Base-by-base conservation (phyloP, 306 rosid species). In the Rosa multiflora region DNA sequence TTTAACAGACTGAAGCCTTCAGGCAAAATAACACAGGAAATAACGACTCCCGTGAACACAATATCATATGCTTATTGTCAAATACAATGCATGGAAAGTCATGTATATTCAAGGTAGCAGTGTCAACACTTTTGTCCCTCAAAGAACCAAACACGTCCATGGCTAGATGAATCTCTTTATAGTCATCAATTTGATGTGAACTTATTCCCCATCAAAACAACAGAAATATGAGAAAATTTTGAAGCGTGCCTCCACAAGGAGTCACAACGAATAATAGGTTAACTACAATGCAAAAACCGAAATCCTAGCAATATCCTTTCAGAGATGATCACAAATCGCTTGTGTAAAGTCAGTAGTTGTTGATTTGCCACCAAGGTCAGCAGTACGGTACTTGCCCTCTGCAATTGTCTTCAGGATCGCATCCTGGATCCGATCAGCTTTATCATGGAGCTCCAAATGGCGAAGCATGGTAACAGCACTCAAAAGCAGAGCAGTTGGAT, bases 401-500 rank as follows among this genome's bases (percentile, higher is more conserved):
- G 98, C 86, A 80, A 93, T 96, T 73, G 99, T 93, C 70, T 62
- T 49, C 82, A 96, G 94, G 76, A 93, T 88, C 10, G 99, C 99
- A 52, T 87, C 75, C 73, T 96, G 99, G 77, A 96, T 93, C 81
- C 64, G 84, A 18, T 88, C 89, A 0, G 99, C 98, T 87, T 89
- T 90, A 83, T 91, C 94, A 55, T 91, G 79, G 69, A 93, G 88
- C 76, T 91, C 76, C 87, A 96, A 81, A 89, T 96, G 98, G 73
- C 91, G 98, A 73, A 93, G 87, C 98, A 96, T 93, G 23, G 97
- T 9, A 58, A 96, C 99, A 76, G 86, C 49, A 82, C 99, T 95
- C 81, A 95, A 85, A 63, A 95, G 87, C 84, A 95, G 89, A 52
- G 99, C 99, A 76, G 98, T 96, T 46, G 98, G 99, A 79, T 96